phyloP scores from a whole-genome alignment of 2,329 filamentous ascomycete species.

The Stagonosporopsis rhizophila region DNA sequence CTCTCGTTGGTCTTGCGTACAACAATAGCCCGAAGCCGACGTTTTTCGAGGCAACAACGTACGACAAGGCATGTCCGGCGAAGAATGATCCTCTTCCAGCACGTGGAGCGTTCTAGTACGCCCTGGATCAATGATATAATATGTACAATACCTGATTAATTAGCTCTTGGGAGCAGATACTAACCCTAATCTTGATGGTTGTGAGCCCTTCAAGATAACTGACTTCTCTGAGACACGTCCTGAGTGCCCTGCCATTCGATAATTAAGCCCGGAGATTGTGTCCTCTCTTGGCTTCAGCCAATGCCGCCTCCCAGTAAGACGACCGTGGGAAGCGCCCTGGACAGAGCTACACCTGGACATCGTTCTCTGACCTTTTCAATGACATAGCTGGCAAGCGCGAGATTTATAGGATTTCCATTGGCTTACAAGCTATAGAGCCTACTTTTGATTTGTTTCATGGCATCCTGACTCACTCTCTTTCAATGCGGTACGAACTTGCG shows the following conservation, averaged over 20 bases:
- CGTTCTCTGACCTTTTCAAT: neutral
- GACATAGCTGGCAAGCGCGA: neutral
- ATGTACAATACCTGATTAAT: neutral
- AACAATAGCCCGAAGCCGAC: constrained; percentile 26
- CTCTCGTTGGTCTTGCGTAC: constrained; percentile 33
- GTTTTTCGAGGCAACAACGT: constrained; percentile 29
- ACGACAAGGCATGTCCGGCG: constrained; percentile 31
- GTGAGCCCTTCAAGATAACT: neutral
- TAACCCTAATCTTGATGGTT: neutral
- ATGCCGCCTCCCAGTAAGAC: neutral
- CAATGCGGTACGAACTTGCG: neutral
- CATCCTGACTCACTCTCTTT: neutral
- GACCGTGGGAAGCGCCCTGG: neutral
- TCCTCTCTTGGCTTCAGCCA: neutral
- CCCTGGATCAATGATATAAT: neutral
- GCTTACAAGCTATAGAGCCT: too few species aligned
- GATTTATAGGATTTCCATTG: too few species aligned
- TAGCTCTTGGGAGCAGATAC: neutral
- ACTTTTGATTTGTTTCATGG: too few species aligned
- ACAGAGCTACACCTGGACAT: neutral
- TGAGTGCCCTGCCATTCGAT: neutral
- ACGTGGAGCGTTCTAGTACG: constrained; percentile 30
- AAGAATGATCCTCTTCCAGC: constrained; percentile 36
- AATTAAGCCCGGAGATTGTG: neutral
- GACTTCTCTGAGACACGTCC: neutral